Conservation (phyloP, 1,284 basidiomycete genomes). For the Ustilago nuda region DNA sequence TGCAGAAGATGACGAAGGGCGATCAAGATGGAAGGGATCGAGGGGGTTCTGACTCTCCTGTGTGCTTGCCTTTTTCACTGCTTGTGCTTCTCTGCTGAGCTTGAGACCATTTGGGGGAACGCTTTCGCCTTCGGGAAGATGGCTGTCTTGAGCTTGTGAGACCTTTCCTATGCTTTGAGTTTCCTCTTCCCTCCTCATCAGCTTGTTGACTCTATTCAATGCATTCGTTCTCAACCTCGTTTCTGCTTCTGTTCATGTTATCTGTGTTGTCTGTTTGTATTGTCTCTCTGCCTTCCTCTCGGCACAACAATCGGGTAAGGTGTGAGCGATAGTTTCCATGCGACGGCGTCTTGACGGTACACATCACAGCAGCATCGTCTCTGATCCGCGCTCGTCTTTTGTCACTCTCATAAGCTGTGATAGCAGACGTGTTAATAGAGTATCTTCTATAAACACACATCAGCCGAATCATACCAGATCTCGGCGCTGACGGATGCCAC, state of each 20-base stretch:
- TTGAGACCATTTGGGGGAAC: not conserved
- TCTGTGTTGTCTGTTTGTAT: not conserved
- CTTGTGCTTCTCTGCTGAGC: constrained; percentile 3
- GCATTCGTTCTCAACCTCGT: too few species aligned
- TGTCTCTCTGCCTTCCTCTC: too few species aligned
- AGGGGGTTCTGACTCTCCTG: not conserved
- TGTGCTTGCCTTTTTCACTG: constrained; percentile 9
- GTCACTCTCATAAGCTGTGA: too few species aligned
- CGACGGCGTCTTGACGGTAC: not conserved
- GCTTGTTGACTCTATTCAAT: not conserved
- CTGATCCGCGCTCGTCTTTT: too few species aligned
- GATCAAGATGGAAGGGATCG: not conserved
- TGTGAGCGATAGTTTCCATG: not conserved
- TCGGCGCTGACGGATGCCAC: not conserved
- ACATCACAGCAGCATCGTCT: too few species aligned
- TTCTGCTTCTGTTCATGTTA: too few species aligned
- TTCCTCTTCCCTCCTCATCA: not conserved
- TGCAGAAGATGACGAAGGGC: not conserved
- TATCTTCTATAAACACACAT: not conserved
- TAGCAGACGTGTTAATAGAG: not conserved
- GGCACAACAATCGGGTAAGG: too few species aligned
- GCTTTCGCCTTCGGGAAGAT: constrained; percentile 1
- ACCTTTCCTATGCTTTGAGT: not conserved
- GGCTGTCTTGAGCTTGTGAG: constrained; percentile 9
- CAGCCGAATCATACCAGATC: not conserved